Percentiles rank a stretch among this genome's conserved stretches.
phyloP scores from a whole-genome alignment of 2,329 filamentous ascomycete genomes.

The Talaromyces piceae region DNA sequence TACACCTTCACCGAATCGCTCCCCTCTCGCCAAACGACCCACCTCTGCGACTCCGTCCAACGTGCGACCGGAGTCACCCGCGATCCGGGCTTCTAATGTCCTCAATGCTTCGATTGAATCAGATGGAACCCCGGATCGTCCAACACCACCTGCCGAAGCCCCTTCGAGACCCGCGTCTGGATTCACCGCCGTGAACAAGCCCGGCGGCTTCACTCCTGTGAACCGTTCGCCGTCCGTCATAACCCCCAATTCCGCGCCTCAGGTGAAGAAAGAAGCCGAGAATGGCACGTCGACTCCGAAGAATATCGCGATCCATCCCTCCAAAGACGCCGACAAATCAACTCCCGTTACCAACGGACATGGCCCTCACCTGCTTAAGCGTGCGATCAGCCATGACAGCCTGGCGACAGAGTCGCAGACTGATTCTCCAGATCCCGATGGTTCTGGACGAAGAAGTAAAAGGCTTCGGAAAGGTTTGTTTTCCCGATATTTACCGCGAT shows the following conservation, averaged over 20 bases:
- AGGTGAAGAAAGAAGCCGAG: conserved; percentile 47
- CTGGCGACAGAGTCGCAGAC: conserved; percentile 34
- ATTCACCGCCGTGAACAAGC: conserved; percentile 65
- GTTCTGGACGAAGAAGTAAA: conserved; percentile 76
- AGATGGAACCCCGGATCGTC: conserved; percentile 25
- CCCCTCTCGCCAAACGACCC: conserved; percentile 56
- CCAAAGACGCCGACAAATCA: conserved; percentile 9
- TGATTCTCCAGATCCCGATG: conserved; percentile 50
- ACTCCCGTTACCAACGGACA: conserved; percentile 48
- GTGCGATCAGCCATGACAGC: conserved; percentile 60
- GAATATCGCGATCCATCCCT: conserved; percentile 54
- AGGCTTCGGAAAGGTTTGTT: conserved; percentile 75
- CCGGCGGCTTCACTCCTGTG: conserved; percentile 52
- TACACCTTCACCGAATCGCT: conserved; percentile 68
- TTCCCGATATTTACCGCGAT: background rate
- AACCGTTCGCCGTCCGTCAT: conserved; percentile 44
- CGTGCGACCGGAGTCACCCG: conserved; percentile 59
- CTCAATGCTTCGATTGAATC: conserved; percentile 47
- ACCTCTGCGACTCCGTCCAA: conserved; percentile 37
- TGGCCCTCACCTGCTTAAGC: conserved; percentile 59
- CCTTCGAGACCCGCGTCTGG: conserved; percentile 41
- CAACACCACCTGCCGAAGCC: conserved; percentile 28
- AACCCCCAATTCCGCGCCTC: conserved; percentile 32
- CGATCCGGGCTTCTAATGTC: conserved; percentile 50
- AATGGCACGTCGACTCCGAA: conserved; percentile 53